These are phyloP conservation scores for Diplogelasinospora grovesii DNA, from an alignment of 495 filamentous ascomycete genomes.

Conservation along the genomic window DNA sequence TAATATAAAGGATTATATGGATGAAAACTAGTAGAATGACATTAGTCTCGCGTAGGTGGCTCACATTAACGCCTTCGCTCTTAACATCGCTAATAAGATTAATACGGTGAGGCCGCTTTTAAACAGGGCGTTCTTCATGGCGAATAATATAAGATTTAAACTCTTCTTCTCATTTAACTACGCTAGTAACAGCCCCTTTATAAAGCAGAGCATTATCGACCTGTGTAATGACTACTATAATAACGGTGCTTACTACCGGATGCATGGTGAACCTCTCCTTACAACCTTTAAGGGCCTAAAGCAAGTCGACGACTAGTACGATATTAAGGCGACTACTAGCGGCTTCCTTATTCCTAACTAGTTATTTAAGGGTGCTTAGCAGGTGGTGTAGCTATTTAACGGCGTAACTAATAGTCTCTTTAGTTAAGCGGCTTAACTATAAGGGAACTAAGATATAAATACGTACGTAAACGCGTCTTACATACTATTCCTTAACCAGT, in stretches of 20 bases:
- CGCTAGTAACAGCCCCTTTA: neutral
- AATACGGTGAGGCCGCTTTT: no score
- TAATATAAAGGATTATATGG: no score
- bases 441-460: slow-evolving; percentile 5
- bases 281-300: slow-evolving; percentile 26
- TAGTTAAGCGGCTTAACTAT: slow-evolving; percentile 13
- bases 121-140: no score
- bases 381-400: neutral
- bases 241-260: slow-evolving; percentile 42
- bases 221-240: slow-evolving; percentile 46
- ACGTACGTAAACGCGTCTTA: slow-evolving; percentile 10
- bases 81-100: no score
- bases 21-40: no score
- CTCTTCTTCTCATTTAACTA: slow-evolving; percentile 4
- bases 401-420: slow-evolving; percentile 12
- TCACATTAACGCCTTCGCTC: slow-evolving; percentile 62
- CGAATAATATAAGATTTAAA: no score
- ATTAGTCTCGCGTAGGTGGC: no score
- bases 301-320: slow-evolving; percentile 45
- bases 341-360: slow-evolving; percentile 56
- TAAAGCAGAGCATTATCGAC: slow-evolving; percentile 37
- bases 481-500: neutral
- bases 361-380: slow-evolving; percentile 43
- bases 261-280: slow-evolving; percentile 18
- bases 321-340: slow-evolving; percentile 38